Base-by-base conservation (phyloP, 139 green algal genomes). In the Ulvella scutata region DNA sequence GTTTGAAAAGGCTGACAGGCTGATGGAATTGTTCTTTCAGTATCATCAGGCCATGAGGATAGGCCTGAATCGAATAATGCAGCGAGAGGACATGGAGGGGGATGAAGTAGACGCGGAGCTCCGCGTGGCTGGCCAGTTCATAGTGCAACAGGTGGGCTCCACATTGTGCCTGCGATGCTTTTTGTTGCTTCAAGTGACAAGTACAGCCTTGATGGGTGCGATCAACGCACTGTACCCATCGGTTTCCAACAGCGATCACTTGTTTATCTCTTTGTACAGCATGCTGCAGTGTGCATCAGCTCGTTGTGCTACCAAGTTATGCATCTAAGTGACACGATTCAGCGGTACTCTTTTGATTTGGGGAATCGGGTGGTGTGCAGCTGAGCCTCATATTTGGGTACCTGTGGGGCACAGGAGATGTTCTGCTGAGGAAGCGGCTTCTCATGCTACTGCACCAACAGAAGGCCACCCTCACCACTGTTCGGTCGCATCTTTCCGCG, bases 1-100 rank as follows among this genome's bases (percentile, higher is more conserved):
- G 86, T 96, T 91, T 83, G 94, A 98, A 62, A 99, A 99, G 83
- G 83, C 82, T 7, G 94, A 98, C 81, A 83, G 91, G 0, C 81
- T 99, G n/a, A 84, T 98, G 79, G 94, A 99, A 85, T 34, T 98
- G 13, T 90, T 85, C 73, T 87, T 88, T 61, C 88, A 82, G 82
- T 88, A 72, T 26, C 51, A 67, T 9, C 51, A 26, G 6, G n/a
- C n/a, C 4, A 67, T 67, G n/a, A 67, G 33, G 51, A 26, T 26
- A 23, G 17, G n/a, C 31, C 20, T 67, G 51, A 26, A 67, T 34
- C 9, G 51, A 23, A 13, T 67, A 26, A 67, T 36, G 20, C 9
- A 26, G 13, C 10, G 51, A 1, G 51, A 67, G 6, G 51, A 3
- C 37, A 44, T 79, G 31, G 79, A 82, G 29, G 75, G 79, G 37